phyloP scores from a whole-genome alignment of 805 yeast genomes.

The Hanseniaspora guilliermondii region DNA sequence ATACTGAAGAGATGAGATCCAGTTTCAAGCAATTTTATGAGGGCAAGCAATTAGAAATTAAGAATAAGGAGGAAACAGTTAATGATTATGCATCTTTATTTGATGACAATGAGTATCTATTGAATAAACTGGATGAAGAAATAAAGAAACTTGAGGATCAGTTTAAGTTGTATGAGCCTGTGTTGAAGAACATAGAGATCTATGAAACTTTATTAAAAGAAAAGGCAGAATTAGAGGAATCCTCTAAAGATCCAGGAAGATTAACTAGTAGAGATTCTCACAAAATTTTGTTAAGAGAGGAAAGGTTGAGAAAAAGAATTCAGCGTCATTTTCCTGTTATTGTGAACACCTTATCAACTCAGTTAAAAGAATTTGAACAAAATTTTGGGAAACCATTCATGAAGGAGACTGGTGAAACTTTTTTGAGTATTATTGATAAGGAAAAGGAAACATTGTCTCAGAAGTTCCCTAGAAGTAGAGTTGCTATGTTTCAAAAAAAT shows the following conservation, averaged over 20 bases:
- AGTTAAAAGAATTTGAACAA: conserved; percentile 39
- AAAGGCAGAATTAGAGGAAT: conserved; percentile 48
- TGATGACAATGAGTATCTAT: conserved; percentile 44
- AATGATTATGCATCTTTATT: conserved; percentile 26
- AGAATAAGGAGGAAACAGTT: conserved; percentile 15
- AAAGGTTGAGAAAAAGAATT: conserved; percentile 55
- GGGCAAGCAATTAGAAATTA: conserved; percentile 12
- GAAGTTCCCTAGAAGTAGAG: conserved; percentile 27
- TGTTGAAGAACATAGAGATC: conserved; percentile 44
- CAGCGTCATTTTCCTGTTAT: conserved; percentile 57
- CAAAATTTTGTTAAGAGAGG: conserved; percentile 67
- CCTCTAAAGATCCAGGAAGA: conserved; percentile 70
- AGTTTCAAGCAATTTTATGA: conserved; percentile 33
- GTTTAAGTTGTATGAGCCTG: conserved; percentile 38
- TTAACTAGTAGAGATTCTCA: conserved; percentile 64
- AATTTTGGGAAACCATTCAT: conserved; percentile 29
- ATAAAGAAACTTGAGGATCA: conserved; percentile 40
- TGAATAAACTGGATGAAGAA: conserved; percentile 55
- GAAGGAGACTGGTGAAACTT: conserved; percentile 14
- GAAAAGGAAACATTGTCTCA: conserved; percentile 26
- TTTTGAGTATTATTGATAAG: conserved; percentile 22
- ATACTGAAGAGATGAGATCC: conserved; percentile 38
- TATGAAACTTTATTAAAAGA: conserved; percentile 47
- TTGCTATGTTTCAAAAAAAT: conserved; percentile 15
- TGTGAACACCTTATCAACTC: conserved; percentile 37